These are phyloP conservation scores for Skeletonema grethae DNA, from an alignment of 108 stramenopile species.

Conservation along the genomic window DNA sequence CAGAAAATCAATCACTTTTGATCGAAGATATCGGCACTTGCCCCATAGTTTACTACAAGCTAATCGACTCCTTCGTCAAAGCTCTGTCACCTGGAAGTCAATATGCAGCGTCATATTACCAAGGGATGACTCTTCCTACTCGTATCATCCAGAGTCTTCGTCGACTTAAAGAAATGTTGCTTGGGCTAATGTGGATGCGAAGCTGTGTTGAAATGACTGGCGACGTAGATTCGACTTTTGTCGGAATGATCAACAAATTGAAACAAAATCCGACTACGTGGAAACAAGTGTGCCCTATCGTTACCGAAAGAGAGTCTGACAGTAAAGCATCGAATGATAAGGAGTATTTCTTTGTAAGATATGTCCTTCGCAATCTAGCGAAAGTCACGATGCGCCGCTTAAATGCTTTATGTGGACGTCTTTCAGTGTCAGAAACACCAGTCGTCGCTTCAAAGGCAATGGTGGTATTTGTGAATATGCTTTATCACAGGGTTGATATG, in stretches of 20 bases:
- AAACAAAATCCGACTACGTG: slow-evolving; percentile 3
- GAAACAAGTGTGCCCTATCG: neutral
- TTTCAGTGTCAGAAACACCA: neutral
- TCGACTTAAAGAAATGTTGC: slow-evolving; percentile 9
- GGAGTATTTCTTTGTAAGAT: slow-evolving; percentile 8
- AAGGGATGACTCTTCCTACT: neutral
- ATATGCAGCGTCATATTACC: neutral
- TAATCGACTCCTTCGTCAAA: slow-evolving; percentile 10
- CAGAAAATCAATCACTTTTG: neutral
- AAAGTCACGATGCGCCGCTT: neutral
- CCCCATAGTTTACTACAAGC: slow-evolving; percentile 11
- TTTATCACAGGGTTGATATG: slow-evolving; percentile 5
- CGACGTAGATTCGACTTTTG: slow-evolving; percentile 7
- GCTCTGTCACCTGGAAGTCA: neutral
- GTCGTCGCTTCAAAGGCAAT: neutral
- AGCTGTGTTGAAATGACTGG: neutral
- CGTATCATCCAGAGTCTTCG: slow-evolving; percentile 7
- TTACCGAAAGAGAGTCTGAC: neutral
- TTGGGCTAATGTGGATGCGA: slow-evolving; percentile 13
- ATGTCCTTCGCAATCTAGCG: slow-evolving; percentile 14
- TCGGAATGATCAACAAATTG: slow-evolving; percentile 10
- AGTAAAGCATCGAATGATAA: neutral
- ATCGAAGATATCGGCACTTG: slow-evolving; percentile 17
- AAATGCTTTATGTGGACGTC: neutral
- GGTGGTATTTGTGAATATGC: slow-evolving; percentile 11